Conservation (phyloP, 257 asterid genomes). For the Gynochthodes officinalis region DNA sequence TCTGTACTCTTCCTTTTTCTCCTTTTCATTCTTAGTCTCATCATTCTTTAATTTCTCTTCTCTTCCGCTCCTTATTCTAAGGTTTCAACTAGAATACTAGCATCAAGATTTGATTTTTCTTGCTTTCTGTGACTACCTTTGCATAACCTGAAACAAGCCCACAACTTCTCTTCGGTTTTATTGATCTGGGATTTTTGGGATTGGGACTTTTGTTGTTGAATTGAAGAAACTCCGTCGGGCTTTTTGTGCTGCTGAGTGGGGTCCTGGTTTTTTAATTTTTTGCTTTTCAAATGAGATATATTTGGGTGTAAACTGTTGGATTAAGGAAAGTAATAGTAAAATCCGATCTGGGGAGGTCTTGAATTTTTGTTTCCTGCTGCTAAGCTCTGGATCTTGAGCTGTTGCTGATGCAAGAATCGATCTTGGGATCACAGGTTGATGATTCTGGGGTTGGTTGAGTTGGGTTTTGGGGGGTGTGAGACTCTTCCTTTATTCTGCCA, state of each 20-base stretch:
- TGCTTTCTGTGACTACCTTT: conserved; percentile 14
- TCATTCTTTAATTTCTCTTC: conserved; percentile 43
- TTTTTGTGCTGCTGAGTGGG: conserved; percentile 15
- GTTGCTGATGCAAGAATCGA: conserved; percentile 40
- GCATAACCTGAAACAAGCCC: conserved; percentile 33
- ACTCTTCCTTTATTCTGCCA: conserved; percentile 13
- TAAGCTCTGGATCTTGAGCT: conserved; percentile 55
- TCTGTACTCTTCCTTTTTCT: conserved; percentile 68
- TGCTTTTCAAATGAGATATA: conserved; percentile 12
- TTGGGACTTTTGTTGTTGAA: conserved; percentile 21
- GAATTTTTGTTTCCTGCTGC: conserved; percentile 17
- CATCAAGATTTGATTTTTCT: conserved; percentile 26
- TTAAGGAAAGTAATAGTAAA: conserved; percentile 17
- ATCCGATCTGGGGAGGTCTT: conserved; percentile 23
- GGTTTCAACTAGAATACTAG: neutral
- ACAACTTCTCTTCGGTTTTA: conserved; percentile 22
- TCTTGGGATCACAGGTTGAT: conserved; percentile 46
- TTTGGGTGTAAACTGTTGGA: conserved; percentile 30
- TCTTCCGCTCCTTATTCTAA: conserved; percentile 2
- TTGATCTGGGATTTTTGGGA: conserved; percentile 42
- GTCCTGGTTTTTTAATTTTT: conserved; percentile 16
- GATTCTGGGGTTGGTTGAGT: conserved; percentile 76
- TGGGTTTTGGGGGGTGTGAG: conserved; percentile 28
- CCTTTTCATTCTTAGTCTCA: conserved; percentile 76
- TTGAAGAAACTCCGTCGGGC: conserved; percentile 18